Evolutionary conservation across 768 basidiomycete genomes (phyloP).

Genomic region (Leccinum ochraceum): DNA sequence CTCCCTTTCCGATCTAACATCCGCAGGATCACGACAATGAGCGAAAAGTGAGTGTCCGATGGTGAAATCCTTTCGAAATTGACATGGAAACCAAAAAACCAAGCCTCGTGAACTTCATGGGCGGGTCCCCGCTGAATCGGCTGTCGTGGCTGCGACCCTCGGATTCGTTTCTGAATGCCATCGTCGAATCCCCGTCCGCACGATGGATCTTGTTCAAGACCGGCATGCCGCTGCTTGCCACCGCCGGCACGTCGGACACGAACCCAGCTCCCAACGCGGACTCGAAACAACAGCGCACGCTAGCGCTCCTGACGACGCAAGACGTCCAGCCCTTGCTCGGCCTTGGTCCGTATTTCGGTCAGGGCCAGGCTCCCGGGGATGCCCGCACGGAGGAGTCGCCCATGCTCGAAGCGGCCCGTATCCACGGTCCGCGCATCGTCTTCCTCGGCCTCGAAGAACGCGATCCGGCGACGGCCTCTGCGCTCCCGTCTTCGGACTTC

Average conservation of each 20-base stretch:
- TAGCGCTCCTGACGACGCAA: slow-evolving; percentile 58
- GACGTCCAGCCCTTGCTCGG: slow-evolving; percentile 71
- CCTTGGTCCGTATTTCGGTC: slow-evolving; percentile 67
- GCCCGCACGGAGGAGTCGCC: slow-evolving; percentile 25
- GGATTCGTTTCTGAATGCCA: slow-evolving; percentile 71
- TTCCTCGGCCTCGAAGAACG: slow-evolving; percentile 81
- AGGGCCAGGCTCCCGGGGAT: slow-evolving; percentile 52
- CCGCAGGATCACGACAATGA: slow-evolving; percentile 25
- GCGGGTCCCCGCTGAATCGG: slow-evolving; percentile 74
- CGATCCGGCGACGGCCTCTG: slow-evolving; percentile 41
- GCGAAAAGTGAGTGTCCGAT: slow-evolving; percentile 30
- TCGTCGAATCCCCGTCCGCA: slow-evolving; percentile 58
- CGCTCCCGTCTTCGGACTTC: slow-evolving; percentile 69
- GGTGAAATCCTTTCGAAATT: not conserved
- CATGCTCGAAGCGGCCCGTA: slow-evolving; percentile 55
- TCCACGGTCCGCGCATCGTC: slow-evolving; percentile 61
- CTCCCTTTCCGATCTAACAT: not conserved
- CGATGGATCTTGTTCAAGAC: slow-evolving; percentile 79
- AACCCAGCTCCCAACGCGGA: not conserved
- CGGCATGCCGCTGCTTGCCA: slow-evolving; percentile 64
- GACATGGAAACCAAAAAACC: not conserved
- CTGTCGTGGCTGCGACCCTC: slow-evolving; percentile 81
- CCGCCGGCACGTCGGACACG: slow-evolving; percentile 31
- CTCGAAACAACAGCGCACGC: slow-evolving; percentile 22
- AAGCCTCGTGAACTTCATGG: slow-evolving; percentile 52